Conservation (phyloP, 345 rosid genomes). For the Salix viminalis region DNA sequence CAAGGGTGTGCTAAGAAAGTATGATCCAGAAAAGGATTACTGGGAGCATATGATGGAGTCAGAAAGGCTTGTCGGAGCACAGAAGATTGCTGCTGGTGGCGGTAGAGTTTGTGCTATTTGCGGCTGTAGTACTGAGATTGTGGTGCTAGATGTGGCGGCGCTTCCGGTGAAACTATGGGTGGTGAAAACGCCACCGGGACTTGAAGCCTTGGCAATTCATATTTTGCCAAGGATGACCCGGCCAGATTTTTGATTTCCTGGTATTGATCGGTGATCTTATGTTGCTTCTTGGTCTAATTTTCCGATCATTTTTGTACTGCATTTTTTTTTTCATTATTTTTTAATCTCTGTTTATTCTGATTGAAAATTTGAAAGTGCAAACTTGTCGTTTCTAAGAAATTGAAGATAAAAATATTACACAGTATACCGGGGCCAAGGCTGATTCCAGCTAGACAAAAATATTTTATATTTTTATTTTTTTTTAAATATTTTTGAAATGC, state of each 20-base stretch:
- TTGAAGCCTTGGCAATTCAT: conserved; percentile 32
- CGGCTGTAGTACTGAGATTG: conserved; percentile 18
- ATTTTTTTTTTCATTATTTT: neutral
- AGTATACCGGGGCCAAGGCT: neutral
- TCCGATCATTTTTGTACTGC: neutral
- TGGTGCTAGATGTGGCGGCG: conserved; percentile 38
- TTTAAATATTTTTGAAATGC: too few relatives aligned
- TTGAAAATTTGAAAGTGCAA: neutral
- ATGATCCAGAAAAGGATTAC: conserved; percentile 28
- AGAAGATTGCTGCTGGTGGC: conserved; percentile 38
- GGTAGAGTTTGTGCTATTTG: conserved; percentile 39
- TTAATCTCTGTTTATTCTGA: neutral
- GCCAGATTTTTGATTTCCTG: neutral
- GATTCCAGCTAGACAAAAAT: neutral
- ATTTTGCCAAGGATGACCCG: conserved; percentile 41
- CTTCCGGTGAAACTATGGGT: conserved; percentile 21
- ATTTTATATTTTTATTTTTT: too few relatives aligned
- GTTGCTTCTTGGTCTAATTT: neutral
- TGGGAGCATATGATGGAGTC: conserved; percentile 34
- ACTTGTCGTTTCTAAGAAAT: neutral
- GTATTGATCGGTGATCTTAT: neutral
- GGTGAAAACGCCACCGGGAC: conserved; percentile 32
- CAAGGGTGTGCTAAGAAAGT: conserved; percentile 32
- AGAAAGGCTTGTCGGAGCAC: conserved; percentile 31
- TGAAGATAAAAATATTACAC: neutral